These are phyloP conservation scores for Cyclotella choctawhatcheeana DNA, from an alignment of 108 stramenopile genomes.

Conservation along the genomic window DNA sequence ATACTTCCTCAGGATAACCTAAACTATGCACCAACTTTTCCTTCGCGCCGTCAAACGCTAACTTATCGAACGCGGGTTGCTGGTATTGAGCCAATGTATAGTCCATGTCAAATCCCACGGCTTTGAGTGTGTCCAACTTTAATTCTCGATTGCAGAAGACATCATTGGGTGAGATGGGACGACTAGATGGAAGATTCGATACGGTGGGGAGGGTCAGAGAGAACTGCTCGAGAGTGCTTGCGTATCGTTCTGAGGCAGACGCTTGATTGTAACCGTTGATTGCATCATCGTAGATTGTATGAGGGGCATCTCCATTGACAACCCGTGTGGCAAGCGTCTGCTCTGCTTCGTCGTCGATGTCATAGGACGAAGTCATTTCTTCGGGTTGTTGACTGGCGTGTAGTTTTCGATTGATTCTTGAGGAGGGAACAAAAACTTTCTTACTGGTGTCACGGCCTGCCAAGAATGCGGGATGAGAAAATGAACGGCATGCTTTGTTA, in stretches of 20 bases:
- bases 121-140: slow-evolving; percentile 75
- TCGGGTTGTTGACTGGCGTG: not conserved
- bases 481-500: not conserved
- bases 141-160: slow-evolving; percentile 96
- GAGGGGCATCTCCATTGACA: not conserved
- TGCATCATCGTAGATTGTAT: slow-evolving; percentile 6
- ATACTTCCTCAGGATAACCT: slow-evolving; percentile 87
- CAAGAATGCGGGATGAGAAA: too few species aligned
- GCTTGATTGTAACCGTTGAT: slow-evolving; percentile 13
- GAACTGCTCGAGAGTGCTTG: slow-evolving; percentile 28
- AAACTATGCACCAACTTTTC: slow-evolving; percentile 87
- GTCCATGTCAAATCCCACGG: slow-evolving; percentile 97
- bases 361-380: slow-evolving; percentile 33
- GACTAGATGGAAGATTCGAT: slow-evolving; percentile 51
- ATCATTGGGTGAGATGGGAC: slow-evolving; percentile 58
- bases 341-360: slow-evolving; percentile 36
- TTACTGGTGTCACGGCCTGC: not conserved
- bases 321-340: slow-evolving; percentile 15
- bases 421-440: not conserved
- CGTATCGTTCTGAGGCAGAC: slow-evolving; percentile 23
- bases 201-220: slow-evolving; percentile 38
- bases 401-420: not conserved
- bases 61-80: slow-evolving; percentile 88
- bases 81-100: slow-evolving; percentile 95
- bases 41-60: slow-evolving; percentile 96